These are phyloP conservation scores for Pilatotrama ljubarskyi DNA, from an alignment of 768 basidiomycete genomes.

Conservation along the genomic window DNA sequence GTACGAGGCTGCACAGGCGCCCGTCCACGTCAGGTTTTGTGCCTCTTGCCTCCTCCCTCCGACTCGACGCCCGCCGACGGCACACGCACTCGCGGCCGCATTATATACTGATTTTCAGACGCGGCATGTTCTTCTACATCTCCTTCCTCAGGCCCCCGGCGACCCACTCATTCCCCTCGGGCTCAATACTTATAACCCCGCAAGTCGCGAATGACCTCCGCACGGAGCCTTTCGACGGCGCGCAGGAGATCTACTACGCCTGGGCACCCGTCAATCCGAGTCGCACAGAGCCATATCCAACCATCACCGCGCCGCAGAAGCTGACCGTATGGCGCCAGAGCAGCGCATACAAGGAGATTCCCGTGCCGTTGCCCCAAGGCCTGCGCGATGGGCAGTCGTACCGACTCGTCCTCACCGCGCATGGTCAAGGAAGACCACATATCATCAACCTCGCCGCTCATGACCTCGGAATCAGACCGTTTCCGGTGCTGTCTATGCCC, in stretches of 20 bases:
- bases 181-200: slow-evolving; percentile 63
- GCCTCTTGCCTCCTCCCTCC: slow-evolving; percentile 3
- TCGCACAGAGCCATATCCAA: slow-evolving; percentile 14
- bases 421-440: slow-evolving; percentile 29
- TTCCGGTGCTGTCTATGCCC: slow-evolving; percentile 72
- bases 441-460: slow-evolving; percentile 45
- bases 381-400: slow-evolving; percentile 58
- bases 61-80: slow-evolving; percentile 8
- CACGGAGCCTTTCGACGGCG: slow-evolving; percentile 61
- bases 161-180: slow-evolving; percentile 41
- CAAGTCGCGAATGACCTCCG: slow-evolving; percentile 90
- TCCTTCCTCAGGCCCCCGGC: slow-evolving; percentile 91
- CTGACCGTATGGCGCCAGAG: slow-evolving; percentile 71
- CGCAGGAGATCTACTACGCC: slow-evolving; percentile 67
- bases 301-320: slow-evolving; percentile 50
- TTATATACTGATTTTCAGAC: neutral
- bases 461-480: slow-evolving; percentile 45
- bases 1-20: slow-evolving; percentile 5
- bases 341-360: slow-evolving; percentile 75
- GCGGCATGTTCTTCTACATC: slow-evolving; percentile 79
- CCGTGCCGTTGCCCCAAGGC: slow-evolving; percentile 61
- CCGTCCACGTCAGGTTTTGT: neutral
- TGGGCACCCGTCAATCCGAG: slow-evolving; percentile 44
- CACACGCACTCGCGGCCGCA: slow-evolving; percentile 3
- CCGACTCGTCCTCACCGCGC: slow-evolving; percentile 60